Evolutionary conservation across 2,329 filamentous ascomycete species (phyloP), one percentile per base, ranked within the genome.

Genomic region (Dothideomycetes sp.): DNA sequence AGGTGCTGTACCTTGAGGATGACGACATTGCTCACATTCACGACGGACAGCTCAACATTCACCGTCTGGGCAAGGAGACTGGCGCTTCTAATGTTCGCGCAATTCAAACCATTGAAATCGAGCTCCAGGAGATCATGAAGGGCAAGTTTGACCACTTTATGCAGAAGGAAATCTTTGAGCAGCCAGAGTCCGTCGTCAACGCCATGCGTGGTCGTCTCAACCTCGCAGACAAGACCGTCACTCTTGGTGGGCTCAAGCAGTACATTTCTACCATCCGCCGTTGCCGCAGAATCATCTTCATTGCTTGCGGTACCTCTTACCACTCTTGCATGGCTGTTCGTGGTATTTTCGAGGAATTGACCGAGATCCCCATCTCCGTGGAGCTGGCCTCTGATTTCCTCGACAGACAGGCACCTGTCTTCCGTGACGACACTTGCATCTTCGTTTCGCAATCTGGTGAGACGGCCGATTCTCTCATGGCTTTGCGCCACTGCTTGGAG

Each of bases 61-160:
- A 98, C 75, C 86, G 91, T 60, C 75, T 96, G 53, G 88, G 84
- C 68, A 96, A 96, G 79, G 83, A 88, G 53, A 89, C 96, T 61
- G 88, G 88, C 48, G 88, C 84, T 59, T 94, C 86, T 67, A 95
- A 96, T 60, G 87, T 96, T 53, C 88, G 91, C 62, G 86, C 84
- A 55, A 98, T 98, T 63, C 91, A 98, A 75, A 98, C 91, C 41
- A 78, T 98, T 41, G 91, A 98, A 73, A 84, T 98, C 37, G 87
- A 98, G 73, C 81, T 98, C 49, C 91, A 98, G 72, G 88, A 98
- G 73, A 98, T 98, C 68, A 98, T 98, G 91, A 98, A 98, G 81
- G 91, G 91, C 66, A 93, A 91, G 63, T 98, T 96, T 67, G 91
- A 98, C 65, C 91, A 98, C 72, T 98, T 95, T 75, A 98, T 98